Conservation (phyloP, 257 asterid genomes). For the Haberlea rhodopensis region DNA sequence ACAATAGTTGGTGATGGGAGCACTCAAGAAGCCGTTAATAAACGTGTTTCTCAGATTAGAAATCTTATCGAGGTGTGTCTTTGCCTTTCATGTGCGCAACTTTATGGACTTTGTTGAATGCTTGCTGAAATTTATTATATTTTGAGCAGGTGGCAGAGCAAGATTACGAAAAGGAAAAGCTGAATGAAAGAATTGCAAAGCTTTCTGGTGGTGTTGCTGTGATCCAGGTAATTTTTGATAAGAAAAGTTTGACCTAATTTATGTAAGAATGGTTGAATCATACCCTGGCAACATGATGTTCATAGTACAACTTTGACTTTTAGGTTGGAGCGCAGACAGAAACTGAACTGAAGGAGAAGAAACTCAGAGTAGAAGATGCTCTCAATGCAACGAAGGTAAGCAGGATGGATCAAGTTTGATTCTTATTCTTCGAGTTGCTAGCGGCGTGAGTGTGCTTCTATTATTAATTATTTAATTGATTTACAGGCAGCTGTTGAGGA, state of each 20-base stretch:
- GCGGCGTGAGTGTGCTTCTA: neutral
- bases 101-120: neutral
- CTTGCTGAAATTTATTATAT: slow-evolving; percentile 12
- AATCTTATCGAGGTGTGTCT: slow-evolving; percentile 76
- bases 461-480: neutral
- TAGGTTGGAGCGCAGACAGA: slow-evolving; percentile 99
- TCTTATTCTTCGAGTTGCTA: neutral
- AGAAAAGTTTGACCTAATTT: neutral
- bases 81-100: neutral
- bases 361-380: slow-evolving; percentile 98
- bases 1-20: slow-evolving; percentile 98
- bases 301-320: neutral
- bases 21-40: slow-evolving; percentile 82
- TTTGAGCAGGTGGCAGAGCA: slow-evolving; percentile 74
- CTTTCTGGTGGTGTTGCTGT: slow-evolving; percentile 98
- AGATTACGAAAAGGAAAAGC: slow-evolving; percentile 87
- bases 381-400: slow-evolving; percentile 93
- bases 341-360: slow-evolving; percentile 94
- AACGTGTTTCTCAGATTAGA: slow-evolving; percentile 79
- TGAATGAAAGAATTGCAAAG: slow-evolving; percentile 91
- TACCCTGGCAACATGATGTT: neutral
- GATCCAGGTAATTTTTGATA: slow-evolving; percentile 63
- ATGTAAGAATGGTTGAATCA: neutral
- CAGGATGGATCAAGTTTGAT: neutral
- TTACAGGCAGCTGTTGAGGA: slow-evolving; percentile 99